phyloP scores from a whole-genome alignment of 2,329 filamentous ascomycete species.

The Tolypocladium tundrense region DNA sequence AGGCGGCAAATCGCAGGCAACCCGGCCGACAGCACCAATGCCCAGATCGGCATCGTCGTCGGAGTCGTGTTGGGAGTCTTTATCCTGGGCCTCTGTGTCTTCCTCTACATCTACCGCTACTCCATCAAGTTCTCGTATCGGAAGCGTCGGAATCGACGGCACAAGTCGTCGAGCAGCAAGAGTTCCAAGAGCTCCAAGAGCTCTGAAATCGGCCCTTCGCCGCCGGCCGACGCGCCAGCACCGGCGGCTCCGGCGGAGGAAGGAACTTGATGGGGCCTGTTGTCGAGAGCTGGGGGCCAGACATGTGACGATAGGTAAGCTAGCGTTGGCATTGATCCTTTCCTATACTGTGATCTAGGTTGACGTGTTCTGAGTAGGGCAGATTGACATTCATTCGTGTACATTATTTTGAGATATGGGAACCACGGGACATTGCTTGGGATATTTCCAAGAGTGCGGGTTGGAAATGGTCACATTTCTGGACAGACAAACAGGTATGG shows the following conservation, averaged over 20 bases:
- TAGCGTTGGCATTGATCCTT: neutral
- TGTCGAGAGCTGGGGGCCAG: neutral
- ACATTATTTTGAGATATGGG: neutral
- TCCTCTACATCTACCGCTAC: conserved; percentile 28
- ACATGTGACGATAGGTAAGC: neutral
- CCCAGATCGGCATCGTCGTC: conserved; percentile 32
- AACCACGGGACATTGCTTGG: neutral
- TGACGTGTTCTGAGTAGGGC: neutral
- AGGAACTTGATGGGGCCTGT: neutral
- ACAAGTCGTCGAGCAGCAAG: conserved; percentile 20
- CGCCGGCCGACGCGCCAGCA: conserved; percentile 3
- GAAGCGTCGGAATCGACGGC: conserved; percentile 12
- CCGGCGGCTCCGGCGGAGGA: neutral
- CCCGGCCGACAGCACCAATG: conserved; percentile 22
- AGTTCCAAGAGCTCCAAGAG: conserved; percentile 16
- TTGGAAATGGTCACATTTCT: neutral
- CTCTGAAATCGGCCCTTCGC: conserved; percentile 10
- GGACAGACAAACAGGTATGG: neutral
- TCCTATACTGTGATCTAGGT: too few species aligned
- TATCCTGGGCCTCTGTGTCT: conserved; percentile 23
- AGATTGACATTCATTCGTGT: neutral
- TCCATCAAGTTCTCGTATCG: conserved; percentile 24
- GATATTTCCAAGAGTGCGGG: neutral
- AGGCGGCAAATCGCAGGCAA: conserved; percentile 16
- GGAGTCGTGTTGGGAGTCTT: conserved; percentile 30